Evolutionary conservation across 176 grass and related monocot genomes (phyloP).

Genomic region (Carex pumila): DNA sequence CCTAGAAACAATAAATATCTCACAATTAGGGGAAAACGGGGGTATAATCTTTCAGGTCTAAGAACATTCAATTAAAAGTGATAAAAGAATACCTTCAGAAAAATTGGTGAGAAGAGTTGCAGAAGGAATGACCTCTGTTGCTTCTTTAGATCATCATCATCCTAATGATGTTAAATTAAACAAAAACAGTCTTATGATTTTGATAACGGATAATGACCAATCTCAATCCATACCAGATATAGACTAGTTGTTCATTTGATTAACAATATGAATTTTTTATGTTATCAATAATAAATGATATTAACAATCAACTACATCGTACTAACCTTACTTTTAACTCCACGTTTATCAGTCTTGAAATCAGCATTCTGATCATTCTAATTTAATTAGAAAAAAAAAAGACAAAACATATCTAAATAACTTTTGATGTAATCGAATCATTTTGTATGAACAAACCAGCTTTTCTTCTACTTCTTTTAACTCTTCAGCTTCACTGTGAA

Average conservation of each 20-base stretch:
- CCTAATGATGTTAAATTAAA: constrained; percentile 35
- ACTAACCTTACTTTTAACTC: constrained; percentile 69
- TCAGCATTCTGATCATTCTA: constrained; percentile 61
- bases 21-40: not conserved
- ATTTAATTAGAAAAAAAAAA: constrained; percentile 22
- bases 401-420: not conserved
- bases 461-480: constrained; percentile 85
- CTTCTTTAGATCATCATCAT: constrained; percentile 76
- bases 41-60: not conserved
- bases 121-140: constrained; percentile 63
- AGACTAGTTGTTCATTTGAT: not conserved
- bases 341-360: constrained; percentile 60
- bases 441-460: constrained; percentile 52
- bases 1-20: constrained; percentile 32
- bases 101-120: constrained; percentile 95
- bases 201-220: not conserved
- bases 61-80: not conserved
- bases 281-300: not conserved
- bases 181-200: not conserved
- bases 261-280: not conserved
- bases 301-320: not conserved
- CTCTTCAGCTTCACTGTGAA: constrained; percentile 67
- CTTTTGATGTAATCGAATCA: not conserved
- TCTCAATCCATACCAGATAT: no score
- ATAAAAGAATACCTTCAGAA: constrained; percentile 68